Base-by-base conservation (phyloP, 75 land plant species). In the Pinus albicaulis region DNA sequence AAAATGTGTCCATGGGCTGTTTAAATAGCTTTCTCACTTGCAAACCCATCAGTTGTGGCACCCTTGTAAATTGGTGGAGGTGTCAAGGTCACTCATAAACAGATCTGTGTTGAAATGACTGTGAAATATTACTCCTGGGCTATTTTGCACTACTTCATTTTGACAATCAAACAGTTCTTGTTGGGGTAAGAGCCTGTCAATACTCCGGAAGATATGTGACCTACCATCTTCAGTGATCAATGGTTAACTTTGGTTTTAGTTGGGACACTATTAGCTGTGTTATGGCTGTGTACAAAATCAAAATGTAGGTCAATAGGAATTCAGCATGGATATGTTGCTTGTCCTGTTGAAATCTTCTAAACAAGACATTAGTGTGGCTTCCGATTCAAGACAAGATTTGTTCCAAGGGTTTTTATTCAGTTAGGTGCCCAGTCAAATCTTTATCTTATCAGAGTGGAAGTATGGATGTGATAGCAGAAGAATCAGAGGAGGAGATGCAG, bases 161-260 rank as follows among this genome's bases (percentile, higher is more conserved):
- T 28, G 94, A 77, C 62, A 93, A 96, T 71, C 99, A 93, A 85
- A 96, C 92, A 66, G 97, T 93, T 56, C 99, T 96, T 71, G 96
- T 5, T 96, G 99, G 99, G 98, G 99, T 24, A 93, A 92, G 76
- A 89, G 92, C 56, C 96, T 94, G 5, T 93, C 99, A 20, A 93
- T 96, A 12, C 89, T 96, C 60, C 96, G 91, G 87, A 96, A 96
- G 97, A 83, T 96, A 26, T 96, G 99, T 64, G 96, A 96, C 80
- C 84, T 96, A 19, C 99, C 99, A 34, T 93, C 86, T 96, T 96
- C 82, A 96, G 94, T 60, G 97, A 93, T 77, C 94, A 96, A 24
- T 84, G 88, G 56, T 78, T 93, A 71, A 92, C 89, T 55, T 94
- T 96, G 52, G 57, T 89, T 59, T 80, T 96, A 73, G 96, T 90